Conservation (phyloP, 164 flowering plant species). For the Euptelea pleiosperma region DNA sequence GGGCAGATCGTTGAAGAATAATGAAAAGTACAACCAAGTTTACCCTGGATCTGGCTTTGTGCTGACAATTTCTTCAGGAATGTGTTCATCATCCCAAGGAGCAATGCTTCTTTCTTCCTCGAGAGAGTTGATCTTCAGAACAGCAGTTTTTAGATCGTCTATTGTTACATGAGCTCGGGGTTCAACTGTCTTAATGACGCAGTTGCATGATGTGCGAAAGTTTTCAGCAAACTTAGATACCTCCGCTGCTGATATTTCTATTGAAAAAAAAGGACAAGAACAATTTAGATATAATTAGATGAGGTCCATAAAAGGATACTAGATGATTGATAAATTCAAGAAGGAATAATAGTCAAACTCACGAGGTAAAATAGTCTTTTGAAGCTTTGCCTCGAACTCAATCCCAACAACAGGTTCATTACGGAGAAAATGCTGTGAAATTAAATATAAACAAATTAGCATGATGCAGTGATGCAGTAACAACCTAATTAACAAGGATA, state of each 20-base stretch:
- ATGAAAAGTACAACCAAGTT: conserved; percentile 15
- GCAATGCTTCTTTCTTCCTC: conserved; percentile 56
- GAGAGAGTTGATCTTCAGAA: conserved; percentile 49
- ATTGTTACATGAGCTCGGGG: conserved; percentile 62
- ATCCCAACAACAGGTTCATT: conserved; percentile 85
- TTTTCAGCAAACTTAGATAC: conserved; percentile 65
- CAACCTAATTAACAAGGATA: not conserved
- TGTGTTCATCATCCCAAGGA: conserved; percentile 87
- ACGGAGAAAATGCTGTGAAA: conserved; percentile 79
- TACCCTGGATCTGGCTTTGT: conserved; percentile 81
- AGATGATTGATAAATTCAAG: not conserved
- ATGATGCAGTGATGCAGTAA: not conserved
- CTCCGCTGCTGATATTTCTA: conserved; percentile 75
- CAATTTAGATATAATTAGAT: not conserved
- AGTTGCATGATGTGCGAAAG: conserved; percentile 57
- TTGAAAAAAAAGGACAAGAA: conserved; percentile 5
- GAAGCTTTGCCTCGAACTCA: conserved; percentile 88
- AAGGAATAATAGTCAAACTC: conserved; percentile 28
- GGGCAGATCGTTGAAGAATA: too few relatives aligned
- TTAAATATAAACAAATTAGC: conserved; percentile 2
- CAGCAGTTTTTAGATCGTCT: conserved; percentile 58
- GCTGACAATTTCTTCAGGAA: conserved; percentile 86
- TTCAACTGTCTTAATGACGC: conserved; percentile 82
- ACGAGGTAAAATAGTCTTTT: conserved; percentile 86
- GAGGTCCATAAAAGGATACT: not conserved